Evolutionary conservation across 2,329 filamentous ascomycete genomes (phyloP).

Genomic region (Cadophora sp.): DNA sequence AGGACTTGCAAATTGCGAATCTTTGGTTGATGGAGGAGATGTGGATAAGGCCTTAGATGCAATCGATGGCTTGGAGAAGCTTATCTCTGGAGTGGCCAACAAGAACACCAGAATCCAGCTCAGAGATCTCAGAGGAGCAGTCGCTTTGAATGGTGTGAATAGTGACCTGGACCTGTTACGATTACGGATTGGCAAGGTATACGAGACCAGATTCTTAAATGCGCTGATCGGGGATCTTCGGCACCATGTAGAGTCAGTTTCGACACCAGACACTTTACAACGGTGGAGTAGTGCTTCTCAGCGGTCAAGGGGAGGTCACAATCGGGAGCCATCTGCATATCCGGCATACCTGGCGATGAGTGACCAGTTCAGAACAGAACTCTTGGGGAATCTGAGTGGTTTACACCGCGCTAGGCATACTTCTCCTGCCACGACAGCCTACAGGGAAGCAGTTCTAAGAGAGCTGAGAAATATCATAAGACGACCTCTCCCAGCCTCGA

Average conservation of each 20-base stretch:
- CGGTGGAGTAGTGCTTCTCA: slow-evolving; percentile 84
- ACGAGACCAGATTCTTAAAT: slow-evolving; percentile 80
- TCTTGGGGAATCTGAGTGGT: slow-evolving; percentile 74
- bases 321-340: slow-evolving; percentile 70
- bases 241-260: slow-evolving; percentile 77
- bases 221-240: slow-evolving; percentile 81
- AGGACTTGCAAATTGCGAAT: slow-evolving; percentile 69
- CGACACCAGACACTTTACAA: slow-evolving; percentile 75
- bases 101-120: slow-evolving; percentile 47
- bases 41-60: slow-evolving; percentile 80
- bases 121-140: slow-evolving; percentile 77
- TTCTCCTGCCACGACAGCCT: slow-evolving; percentile 80
- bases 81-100: slow-evolving; percentile 75
- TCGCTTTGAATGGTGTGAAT: slow-evolving; percentile 80
- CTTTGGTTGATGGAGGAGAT: slow-evolving; percentile 81
- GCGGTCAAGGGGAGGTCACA: slow-evolving; percentile 71
- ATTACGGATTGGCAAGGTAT: slow-evolving; percentile 83
- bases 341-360: slow-evolving; percentile 80
- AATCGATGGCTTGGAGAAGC: slow-evolving; percentile 78
- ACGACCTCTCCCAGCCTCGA: slow-evolving; percentile 86
- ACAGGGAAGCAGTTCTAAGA: slow-evolving; percentile 81
- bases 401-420: slow-evolving; percentile 84
- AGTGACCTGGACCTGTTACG: slow-evolving; percentile 79
- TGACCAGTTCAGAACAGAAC: slow-evolving; percentile 58
- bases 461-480: slow-evolving; percentile 89